Percentiles rank a stretch among this genome's conserved stretches.
phyloP scores from a whole-genome alignment of 2,329 filamentous ascomycete genomes.

The Tolypocladium guangdongense region DNA sequence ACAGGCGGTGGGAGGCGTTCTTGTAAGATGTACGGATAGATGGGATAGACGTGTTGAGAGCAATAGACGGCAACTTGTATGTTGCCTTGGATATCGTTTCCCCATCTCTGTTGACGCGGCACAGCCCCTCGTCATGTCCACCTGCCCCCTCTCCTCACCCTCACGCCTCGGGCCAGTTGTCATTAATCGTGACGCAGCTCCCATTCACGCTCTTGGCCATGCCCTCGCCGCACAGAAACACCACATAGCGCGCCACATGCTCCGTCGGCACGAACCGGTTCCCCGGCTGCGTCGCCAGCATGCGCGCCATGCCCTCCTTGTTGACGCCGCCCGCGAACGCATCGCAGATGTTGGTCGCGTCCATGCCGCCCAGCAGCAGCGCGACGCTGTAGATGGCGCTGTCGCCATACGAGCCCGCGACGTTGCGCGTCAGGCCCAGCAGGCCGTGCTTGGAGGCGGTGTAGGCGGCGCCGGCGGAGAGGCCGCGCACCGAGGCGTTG shows the following conservation, averaged over 20 bases:
- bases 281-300: slow-evolving; percentile 14
- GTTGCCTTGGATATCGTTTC: neutral
- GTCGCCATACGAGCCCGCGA: slow-evolving; percentile 41
- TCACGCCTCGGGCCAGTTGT: slow-evolving; percentile 23
- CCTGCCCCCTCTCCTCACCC: neutral
- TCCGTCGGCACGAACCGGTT: slow-evolving; percentile 18
- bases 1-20: slow-evolving; percentile 46
- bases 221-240: slow-evolving; percentile 19
- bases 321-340: slow-evolving; percentile 26
- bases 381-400: slow-evolving; percentile 42
- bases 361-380: slow-evolving; percentile 37
- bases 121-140: too few relatives aligned
- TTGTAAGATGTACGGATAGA: slow-evolving; percentile 11
- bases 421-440: slow-evolving; percentile 44
- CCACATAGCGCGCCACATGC: slow-evolving; percentile 28
- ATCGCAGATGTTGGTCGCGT: slow-evolving; percentile 43
- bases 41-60: too few relatives aligned
- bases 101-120: too few relatives aligned
- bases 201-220: slow-evolving; percentile 23
- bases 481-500: slow-evolving; percentile 31
- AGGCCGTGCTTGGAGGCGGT: slow-evolving; percentile 43
- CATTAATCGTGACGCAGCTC: slow-evolving; percentile 21
- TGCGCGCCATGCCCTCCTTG: slow-evolving; percentile 17
- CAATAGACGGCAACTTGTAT: neutral
- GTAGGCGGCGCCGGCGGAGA: slow-evolving; percentile 33